phyloP scores from a whole-genome alignment of 495 filamentous ascomycete genomes.

The Podospora conica region DNA sequence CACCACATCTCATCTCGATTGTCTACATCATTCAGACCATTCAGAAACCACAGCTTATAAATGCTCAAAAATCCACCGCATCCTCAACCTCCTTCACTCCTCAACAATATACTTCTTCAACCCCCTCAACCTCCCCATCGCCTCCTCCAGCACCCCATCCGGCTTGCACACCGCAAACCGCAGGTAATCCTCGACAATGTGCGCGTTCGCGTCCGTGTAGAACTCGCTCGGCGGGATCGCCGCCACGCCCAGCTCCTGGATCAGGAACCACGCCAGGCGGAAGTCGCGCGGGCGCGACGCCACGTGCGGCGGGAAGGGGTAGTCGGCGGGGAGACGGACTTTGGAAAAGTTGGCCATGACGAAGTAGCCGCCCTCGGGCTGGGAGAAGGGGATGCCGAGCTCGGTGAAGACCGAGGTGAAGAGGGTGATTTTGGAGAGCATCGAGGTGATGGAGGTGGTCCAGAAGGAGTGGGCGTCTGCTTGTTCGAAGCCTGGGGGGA shows the following conservation, averaged over 20 bases:
- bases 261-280: constrained; percentile 90
- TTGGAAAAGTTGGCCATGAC: constrained; percentile 86
- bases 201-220: constrained; percentile 75
- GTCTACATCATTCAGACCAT: too few relatives aligned
- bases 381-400: constrained; percentile 81
- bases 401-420: constrained; percentile 89
- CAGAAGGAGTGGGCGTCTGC: constrained; percentile 83
- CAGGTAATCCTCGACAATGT: constrained; percentile 86
- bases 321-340: constrained; percentile 72
- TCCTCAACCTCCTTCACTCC: background rate
- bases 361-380: constrained; percentile 95
- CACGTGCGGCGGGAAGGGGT: constrained; percentile 85
- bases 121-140: constrained; percentile 80
- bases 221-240: constrained; percentile 97
- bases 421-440: constrained; percentile 79
- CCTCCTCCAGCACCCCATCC: constrained; percentile 79
- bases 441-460: constrained; percentile 74
- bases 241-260: constrained; percentile 91
- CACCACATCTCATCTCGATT: too few relatives aligned
- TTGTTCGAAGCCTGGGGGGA: constrained; percentile 64
- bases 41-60: too few relatives aligned
- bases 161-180: constrained; percentile 97
- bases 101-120: constrained; percentile 78
- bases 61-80: background rate
- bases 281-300: constrained; percentile 82